Conservation (phyloP, 306 rosid species). For the Cotoneaster glaucophyllus region DNA sequence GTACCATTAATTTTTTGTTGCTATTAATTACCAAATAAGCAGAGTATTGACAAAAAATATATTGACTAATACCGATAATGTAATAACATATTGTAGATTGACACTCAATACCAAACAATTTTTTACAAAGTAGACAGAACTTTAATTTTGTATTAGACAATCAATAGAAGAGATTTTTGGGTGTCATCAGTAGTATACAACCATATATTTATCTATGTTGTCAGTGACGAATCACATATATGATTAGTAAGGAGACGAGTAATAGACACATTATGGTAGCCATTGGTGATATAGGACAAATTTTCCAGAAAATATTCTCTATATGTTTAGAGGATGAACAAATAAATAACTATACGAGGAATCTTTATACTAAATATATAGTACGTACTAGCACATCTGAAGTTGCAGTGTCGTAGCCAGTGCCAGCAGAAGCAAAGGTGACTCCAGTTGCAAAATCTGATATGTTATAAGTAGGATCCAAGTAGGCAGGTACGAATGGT, state of each 20-base stretch:
- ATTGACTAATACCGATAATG: background rate
- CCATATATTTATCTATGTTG: too few relatives aligned
- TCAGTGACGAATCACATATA: too few relatives aligned
- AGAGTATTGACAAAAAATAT: too few relatives aligned
- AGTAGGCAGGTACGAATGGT: slow-evolving; percentile 59
- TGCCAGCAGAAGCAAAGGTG: slow-evolving; percentile 87
- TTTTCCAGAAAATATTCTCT: too few relatives aligned
- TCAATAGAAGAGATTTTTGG: background rate
- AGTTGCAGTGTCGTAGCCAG: slow-evolving; percentile 90
- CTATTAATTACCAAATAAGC: too few relatives aligned
- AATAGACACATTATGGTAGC: too few relatives aligned
- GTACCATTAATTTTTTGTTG: background rate
- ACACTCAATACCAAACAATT: background rate
- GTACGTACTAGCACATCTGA: slow-evolving; percentile 68
- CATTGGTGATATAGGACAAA: too few relatives aligned
- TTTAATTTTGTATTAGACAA: background rate
- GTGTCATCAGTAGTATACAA: too few relatives aligned
- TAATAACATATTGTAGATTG: background rate
- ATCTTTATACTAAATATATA: background rate
- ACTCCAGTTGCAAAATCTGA: slow-evolving; percentile 77
- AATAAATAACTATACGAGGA: slow-evolving; percentile 14
- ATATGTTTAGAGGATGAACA: background rate
- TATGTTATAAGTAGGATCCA: slow-evolving; percentile 68
- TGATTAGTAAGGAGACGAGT: too few relatives aligned
- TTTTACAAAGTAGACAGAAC: too few relatives aligned